Evolutionary conservation across 805 yeast genomes (phyloP), one percentile per base, ranked within the genome.

Genomic region (Kockiozyma suomiensis): DNA sequence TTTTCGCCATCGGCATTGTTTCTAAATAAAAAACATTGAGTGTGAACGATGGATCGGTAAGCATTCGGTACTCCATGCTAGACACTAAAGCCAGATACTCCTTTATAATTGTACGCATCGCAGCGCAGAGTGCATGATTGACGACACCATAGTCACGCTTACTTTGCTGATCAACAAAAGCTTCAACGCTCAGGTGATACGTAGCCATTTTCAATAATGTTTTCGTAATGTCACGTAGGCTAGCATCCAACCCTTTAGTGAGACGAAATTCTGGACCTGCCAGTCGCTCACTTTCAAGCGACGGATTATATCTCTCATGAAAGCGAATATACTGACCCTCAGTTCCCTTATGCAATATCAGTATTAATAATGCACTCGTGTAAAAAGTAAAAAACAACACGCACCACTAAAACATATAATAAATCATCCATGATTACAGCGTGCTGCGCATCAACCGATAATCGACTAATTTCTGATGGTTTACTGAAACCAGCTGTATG

Each of bases 311-410:
- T 21, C 79, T 76, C 45, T 83, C 87, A 33, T 85, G 80, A 70
- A 81, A 90, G 46, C 91, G 76, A 37, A 93, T 82, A 69, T 87
- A 90, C 21, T 79, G 78, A 0, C 97, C 97, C 71, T 91, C 96
- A 32, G 59, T 28, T 80, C 73, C 0, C 96, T n/a, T 96, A 23
- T 1, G 7, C 32, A 13, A 10, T n/a, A 28, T 17, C 30, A 25
- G 30, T 23, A 21, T 4, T n/a, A n/a, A n/a, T n/a, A n/a, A n/a
- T n/a, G n/a, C n/a, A n/a, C n/a, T n/a, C n/a, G n/a, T n/a, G n/a
- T n/a, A n/a, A n/a, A n/a, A n/a, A n/a, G n/a, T n/a, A 33, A 23
- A 3, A 3, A 23, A 2, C 12, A 3, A 10, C 4, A 21, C 73
- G 65, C 32, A 79, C 79, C 33, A 85, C 66, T 13, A 94, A 71